Conservation (phyloP, 169 alveolate genomes). For the Babesia gibsoni region DNA sequence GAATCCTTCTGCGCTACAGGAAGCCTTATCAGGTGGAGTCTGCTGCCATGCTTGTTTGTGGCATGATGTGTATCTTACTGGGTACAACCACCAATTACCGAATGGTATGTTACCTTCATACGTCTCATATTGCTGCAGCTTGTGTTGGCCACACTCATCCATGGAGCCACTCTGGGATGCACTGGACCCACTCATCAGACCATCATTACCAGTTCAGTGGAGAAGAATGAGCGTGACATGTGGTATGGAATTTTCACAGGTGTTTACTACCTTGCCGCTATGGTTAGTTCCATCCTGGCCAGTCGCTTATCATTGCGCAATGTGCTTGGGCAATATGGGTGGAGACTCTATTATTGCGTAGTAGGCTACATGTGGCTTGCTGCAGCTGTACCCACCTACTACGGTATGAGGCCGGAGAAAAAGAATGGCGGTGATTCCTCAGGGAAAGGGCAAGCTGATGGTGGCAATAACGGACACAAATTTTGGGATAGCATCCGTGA, state of each 20-base stretch:
- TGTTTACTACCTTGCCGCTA: constrained; percentile 19
- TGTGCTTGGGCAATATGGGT: constrained; percentile 15
- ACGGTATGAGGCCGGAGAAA: too few relatives aligned
- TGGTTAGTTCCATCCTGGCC: constrained; percentile 14
- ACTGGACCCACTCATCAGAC: constrained; percentile 26
- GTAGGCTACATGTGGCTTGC: constrained; percentile 30
- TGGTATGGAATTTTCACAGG: constrained; percentile 20
- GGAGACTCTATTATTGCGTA: constrained; percentile 24
- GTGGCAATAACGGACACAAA: too few relatives aligned
- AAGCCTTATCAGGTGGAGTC: constrained; percentile 81
- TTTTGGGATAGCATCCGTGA: too few relatives aligned
- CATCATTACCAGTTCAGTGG: neutral
- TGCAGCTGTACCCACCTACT: too few relatives aligned
- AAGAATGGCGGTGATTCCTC: too few relatives aligned
- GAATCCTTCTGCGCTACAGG: constrained; percentile 82
- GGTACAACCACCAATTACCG: constrained; percentile 37
- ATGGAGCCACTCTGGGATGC: constrained; percentile 47
- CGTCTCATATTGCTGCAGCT: constrained; percentile 12
- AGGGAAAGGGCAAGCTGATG: too few relatives aligned
- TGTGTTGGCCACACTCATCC: constrained; percentile 11
- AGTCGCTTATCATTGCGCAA: neutral
- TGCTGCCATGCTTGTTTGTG: constrained; percentile 82
- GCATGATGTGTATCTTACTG: constrained; percentile 79
- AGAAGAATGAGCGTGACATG: neutral
- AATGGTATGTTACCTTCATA: constrained; percentile 12